phyloP scores from a whole-genome alignment of 306 rosid genomes.

The Cucurbita maxima region DNA sequence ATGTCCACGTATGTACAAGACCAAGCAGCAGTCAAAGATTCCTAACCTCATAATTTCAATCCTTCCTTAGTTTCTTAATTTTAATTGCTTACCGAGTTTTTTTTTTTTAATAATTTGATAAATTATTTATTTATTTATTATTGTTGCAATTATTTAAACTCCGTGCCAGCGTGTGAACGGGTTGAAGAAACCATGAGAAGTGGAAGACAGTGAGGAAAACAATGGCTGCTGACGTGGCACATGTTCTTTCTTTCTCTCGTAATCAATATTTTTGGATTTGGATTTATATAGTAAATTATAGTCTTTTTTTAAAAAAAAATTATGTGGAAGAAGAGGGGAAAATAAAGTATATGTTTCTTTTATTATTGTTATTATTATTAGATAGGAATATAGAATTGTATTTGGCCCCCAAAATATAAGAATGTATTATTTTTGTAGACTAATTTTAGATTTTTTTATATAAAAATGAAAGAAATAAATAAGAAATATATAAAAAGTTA shows the following conservation, averaged over 20 bases:
- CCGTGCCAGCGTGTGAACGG: not conserved
- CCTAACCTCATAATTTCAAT: not conserved
- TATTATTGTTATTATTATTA: no score
- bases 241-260: not conserved
- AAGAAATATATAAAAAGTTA: no score
- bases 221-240: not conserved
- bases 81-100: not conserved
- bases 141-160: not conserved
- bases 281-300: no score
- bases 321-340: no score
- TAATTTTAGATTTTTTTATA: no score
- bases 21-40: not conserved
- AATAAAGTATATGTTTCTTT: no score
- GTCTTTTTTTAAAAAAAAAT: no score
- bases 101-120: not conserved
- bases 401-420: no score
- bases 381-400: no score
- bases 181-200: not conserved
- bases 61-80: not conserved
- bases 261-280: no score
- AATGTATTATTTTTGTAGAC: no score
- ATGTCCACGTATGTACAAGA: not conserved
- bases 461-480: no score
- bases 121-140: not conserved
- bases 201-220: constrained; percentile 4